A percentile compares a stretch with the other conserved stretches of the same genome.
Evolutionary conservation across 176 grass and related monocot species (phyloP).

Genomic region (bread wheat (Triticum aestivum)): IWGSC_CS_RefSeq_v2.1 NC_057814.1:44655689-44656188

Average conservation of each 20-base stretch:
- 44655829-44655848: not conserved
- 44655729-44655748: not conserved
- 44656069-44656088: not conserved
- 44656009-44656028: not conserved
- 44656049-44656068: not conserved
- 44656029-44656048: constrained; percentile 12
- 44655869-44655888: not conserved
- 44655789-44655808: not conserved
- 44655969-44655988: not conserved
- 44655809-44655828: not conserved
- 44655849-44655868: not conserved
- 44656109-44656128: not conserved
- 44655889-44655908: not conserved
- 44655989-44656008: not conserved
- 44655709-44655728: not conserved
- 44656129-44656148: not conserved
- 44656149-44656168: not conserved
- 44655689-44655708: not conserved
- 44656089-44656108: not conserved
- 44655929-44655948: not conserved
- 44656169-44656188: not conserved
- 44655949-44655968: not conserved
- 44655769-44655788: not conserved
- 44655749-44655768: not conserved
- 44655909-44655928: constrained; percentile 2